Evolutionary conservation across 78 protist genomes (phyloP), one percentile per base, ranked within the genome.

Genomic region (Polysphondylium violaceum): DNA sequence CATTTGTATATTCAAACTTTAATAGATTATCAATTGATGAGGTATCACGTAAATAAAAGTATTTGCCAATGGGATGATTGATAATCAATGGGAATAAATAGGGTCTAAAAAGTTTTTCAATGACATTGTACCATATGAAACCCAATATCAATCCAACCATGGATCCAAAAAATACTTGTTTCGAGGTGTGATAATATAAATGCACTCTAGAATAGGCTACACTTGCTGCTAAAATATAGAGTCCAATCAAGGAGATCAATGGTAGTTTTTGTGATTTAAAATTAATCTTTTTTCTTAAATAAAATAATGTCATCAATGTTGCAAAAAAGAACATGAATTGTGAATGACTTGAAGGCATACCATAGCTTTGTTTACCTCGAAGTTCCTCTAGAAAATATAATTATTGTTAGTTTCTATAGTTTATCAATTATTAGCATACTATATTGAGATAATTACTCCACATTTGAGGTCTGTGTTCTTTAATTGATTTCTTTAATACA

Each of bases 281-380:
- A 25, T 25, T 73, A 69, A 56, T 69, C 16, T 69, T 21, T 7
- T 50, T 59, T 44, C 58, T 88, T 23, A 88, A 11, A 33, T 44
- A 47, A 41, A 88, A 73, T 17, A 88, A 36, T n/a, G 86, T 53
- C 71, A 88, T 61, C 1, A 88, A 64, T 19, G 53, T 50, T 31
- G 94, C 86, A 88, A 88, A 88, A 38, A 88, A 88, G 85, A 75
- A 88, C 94, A 88, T 88, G 60, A 88, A 88, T 51, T 88, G 94
- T 25, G 76, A 38, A 50, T 88, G 94, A 88, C 78, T 72, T 41
- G 94, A 88, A 36, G 94, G 94, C 94, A 88, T 88, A 8, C 94
- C 94, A 88, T 75, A 88, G 25, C 94, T 88, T 36, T 76, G 76
- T 63, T 88, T 88, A n/a, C n/a, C n/a, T 53, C 71, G 58, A 44